Conservation (phyloP, 1,284 basidiomycete species). For the Microbotryum lychnidis-dioicae region DNA sequence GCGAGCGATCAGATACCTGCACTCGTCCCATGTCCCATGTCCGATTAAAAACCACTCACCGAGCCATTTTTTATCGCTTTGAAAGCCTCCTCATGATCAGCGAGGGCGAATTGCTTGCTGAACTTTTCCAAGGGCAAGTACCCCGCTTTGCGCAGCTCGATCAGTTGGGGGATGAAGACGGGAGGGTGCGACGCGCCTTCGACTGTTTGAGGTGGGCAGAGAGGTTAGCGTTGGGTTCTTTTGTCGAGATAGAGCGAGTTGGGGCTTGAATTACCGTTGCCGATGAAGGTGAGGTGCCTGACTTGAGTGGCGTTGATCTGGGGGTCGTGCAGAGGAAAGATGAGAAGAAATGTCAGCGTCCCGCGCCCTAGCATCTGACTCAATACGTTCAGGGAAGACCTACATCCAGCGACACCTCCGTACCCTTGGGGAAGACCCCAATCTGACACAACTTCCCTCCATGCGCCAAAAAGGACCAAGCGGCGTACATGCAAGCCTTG, state of each 20-base stretch:
- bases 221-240: not conserved
- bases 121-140: conserved; percentile 31
- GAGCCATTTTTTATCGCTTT: conserved; percentile 17
- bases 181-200: conserved; percentile 31
- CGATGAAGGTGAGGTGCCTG: not conserved
- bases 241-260: too few species aligned
- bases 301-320: conserved; percentile 10
- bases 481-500: conserved; percentile 4
- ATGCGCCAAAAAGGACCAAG: not conserved
- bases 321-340: too few species aligned
- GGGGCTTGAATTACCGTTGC: too few species aligned
- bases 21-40: too few species aligned
- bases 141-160: conserved; percentile 13
- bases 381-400: too few species aligned
- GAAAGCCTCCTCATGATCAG: conserved; percentile 29
- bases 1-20: too few species aligned
- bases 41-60: too few species aligned
- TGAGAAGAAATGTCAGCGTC: too few species aligned
- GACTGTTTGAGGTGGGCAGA: conserved; percentile 1
- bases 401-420: not conserved
- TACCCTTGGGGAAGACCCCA: not conserved
- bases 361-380: too few species aligned
- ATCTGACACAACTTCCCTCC: not conserved
- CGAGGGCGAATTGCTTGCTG: conserved; percentile 21
- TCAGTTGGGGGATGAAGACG: conserved; percentile 24